Evolutionary conservation across 306 rosid species (phyloP), one percentile per base, ranked within the genome.

Genomic region (Medicago lupulina): DNA sequence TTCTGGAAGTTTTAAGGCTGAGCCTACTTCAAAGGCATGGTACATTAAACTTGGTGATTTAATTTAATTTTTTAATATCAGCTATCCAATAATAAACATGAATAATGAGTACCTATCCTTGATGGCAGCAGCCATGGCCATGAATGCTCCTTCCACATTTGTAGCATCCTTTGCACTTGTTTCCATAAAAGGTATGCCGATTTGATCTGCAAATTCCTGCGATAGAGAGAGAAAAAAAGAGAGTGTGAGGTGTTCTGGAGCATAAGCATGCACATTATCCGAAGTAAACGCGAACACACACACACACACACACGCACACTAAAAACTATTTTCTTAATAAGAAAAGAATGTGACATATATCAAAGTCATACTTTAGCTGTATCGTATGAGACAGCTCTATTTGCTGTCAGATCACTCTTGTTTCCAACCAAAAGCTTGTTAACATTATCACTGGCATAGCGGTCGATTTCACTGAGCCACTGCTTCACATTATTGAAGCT

Each of bases 381-480:
- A 67, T 86, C 89, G 75, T 74, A 83, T 66, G 89, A 77, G 77
- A 86, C 87, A 71, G 41, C 89, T 86, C 80, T 83, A 46, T 77
- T 86, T 64, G 81, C 83, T 34, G 83, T 83, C 77, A 86, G 83
- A 86, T 86, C 89, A 78, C 82, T 70, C 87, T 86, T 86, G 85
- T 86, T 86, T 71, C 87, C 89, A 70, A 86, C 89, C 82, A 86
- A 80, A 71, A 86, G 89, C 58, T 86, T 86, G 87, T 86, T 86
- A 44, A 86, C 89, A 5, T 80, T 86, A 81, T 86, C 87, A 71
- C 87, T 80, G 6, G 89, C 89, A 80, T 86, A 86, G 51, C 87
- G 89, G 71, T 86, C 89, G 18, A 86, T 86, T 80, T 86, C 89
- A 60, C 87, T 86, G 53, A 86, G 89, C 89, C 89, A 86, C 75